Evolutionary conservation across 2,329 filamentous ascomycete species (phyloP), one percentile per base, ranked within the genome.

Genomic region (Aspergillus awamori): DNA sequence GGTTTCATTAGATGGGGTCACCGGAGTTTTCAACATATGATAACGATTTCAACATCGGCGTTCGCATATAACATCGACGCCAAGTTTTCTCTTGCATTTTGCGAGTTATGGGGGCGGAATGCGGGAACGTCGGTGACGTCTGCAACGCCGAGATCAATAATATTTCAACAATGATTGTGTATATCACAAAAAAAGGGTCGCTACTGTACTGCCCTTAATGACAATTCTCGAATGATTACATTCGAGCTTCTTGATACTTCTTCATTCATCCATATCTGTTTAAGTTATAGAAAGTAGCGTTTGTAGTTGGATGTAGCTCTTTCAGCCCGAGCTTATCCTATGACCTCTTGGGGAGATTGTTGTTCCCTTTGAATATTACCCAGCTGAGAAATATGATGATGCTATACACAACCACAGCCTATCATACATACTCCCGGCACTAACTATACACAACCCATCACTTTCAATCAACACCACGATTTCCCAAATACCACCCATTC

Each of bases 31-130:
- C 71, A 76, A 78, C 75, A 78, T 75, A 54, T 65, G 33, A 53
- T 75, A 65, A 81, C 80, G 79, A 82, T 80, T 79, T 82, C 79
- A 81, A 82, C 78, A 82, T 81, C 77, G 79, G 80, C 78, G 75
- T 63, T 60, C 55, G 63, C 55, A 67, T 67, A 47, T 53, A 49
- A 63, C 62, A 61, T 69, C 58, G 53, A 53, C 64, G 49, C 55
- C 52, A 59, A 53, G 57, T 51, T 61, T 62, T 62, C 33, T 60
- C 63, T 60, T 59, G 49, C 41, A 52, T 61, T 53, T 41, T 59
- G 43, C 59, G 49, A 62, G 47, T 61, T 63, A 61, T 60, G 47
- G 39, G 51, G 63, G 55, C 62, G 58, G 20, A 51, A 58, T 61
- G 24, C 63, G 22, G n/a, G 41, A 45, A 45, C 41, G 41, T 57